phyloP scores from a whole-genome alignment of 192 early-diverging fungal species.

The Linnemannia schmuckeri region DNA sequence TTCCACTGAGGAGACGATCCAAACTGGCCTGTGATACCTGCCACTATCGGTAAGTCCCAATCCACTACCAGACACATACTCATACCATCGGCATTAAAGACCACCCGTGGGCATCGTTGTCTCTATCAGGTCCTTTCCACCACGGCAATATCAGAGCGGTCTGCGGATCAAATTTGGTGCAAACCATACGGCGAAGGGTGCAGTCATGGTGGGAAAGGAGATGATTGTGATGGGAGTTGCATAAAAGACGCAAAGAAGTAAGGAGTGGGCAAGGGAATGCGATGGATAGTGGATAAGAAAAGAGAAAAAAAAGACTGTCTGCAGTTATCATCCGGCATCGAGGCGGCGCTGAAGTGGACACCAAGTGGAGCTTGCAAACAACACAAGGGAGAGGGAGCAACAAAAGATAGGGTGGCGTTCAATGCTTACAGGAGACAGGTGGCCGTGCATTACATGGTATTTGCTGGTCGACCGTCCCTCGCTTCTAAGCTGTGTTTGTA shows the following conservation, averaged over 20 bases:
- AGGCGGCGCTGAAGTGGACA: neutral
- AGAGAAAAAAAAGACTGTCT: neutral
- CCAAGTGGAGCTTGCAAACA: neutral
- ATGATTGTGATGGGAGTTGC: conserved; percentile 3
- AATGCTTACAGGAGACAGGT: neutral
- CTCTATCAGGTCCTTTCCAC: neutral
- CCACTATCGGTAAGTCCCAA: conserved; percentile 43
- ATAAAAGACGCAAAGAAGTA: neutral
- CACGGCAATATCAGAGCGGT: neutral
- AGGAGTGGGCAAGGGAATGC: conserved; percentile 5
- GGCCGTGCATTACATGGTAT: neutral
- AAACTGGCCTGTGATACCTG: conserved; percentile 54
- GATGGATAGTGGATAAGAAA: neutral
- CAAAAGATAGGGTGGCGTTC: neutral
- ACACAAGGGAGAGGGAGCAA: neutral
- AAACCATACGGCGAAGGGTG: neutral
- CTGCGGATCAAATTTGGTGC: conserved; percentile 4
- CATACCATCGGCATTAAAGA: neutral
- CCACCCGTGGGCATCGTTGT: neutral
- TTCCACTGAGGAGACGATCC: conserved; percentile 37
- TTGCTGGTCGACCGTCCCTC: neutral
- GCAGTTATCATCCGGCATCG: neutral
- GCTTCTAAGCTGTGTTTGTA: neutral
- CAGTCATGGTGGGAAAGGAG: neutral
- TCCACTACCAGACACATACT: neutral